These are phyloP conservation scores for Phytopythium oedochilum DNA, from an alignment of 352 stramenopile genomes.

Conservation along the genomic window DNA sequence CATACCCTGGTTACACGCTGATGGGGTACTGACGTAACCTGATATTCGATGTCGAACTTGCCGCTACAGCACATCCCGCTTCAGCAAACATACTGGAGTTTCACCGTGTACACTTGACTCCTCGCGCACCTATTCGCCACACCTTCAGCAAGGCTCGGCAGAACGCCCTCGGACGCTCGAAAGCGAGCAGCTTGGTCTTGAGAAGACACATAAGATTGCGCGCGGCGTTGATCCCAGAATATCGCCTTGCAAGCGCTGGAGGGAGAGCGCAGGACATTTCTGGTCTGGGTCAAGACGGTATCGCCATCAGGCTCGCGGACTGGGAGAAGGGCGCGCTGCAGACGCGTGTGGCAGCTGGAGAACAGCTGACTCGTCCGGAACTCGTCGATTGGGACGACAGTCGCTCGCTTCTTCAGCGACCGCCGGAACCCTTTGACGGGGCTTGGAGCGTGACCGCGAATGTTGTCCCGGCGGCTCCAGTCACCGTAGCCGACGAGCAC, in stretches of 20 bases:
- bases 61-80: too few species aligned
- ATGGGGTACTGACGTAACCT: too few species aligned
- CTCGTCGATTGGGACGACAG: background rate
- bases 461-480: background rate
- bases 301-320: background rate
- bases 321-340: background rate
- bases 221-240: background rate
- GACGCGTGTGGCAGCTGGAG: background rate
- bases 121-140: too few species aligned
- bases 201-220: background rate
- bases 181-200: background rate
- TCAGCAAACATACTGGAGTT: too few species aligned
- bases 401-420: background rate
- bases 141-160: background rate
- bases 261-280: background rate
- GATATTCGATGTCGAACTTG: too few species aligned
- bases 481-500: background rate
- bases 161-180: background rate
- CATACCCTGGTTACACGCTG: too few species aligned
- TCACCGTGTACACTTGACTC: too few species aligned
- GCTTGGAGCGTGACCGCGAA: background rate
- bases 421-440: background rate
- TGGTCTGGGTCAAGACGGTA: background rate
- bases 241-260: background rate
- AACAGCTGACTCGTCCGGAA: background rate